Evolutionary conservation across 23 red algal species (phyloP).

Genomic region (Gracilaria domingensis): DNA sequence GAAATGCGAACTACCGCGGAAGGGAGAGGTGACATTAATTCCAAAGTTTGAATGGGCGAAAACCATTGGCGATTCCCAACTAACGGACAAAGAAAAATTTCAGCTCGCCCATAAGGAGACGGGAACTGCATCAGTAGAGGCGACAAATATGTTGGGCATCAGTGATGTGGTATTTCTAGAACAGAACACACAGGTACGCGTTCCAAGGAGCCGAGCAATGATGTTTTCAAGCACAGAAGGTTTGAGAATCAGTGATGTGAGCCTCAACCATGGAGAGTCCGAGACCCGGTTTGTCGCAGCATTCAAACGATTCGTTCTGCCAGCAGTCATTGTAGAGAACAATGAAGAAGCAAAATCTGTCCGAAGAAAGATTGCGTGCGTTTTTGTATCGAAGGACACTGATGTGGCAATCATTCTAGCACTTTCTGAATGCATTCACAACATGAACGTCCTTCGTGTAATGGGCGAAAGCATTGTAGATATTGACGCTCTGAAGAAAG

Average conservation of each 20-base stretch:
- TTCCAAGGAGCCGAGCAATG: not conserved
- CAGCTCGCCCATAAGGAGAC: too few species aligned
- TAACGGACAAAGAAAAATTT: too few species aligned
- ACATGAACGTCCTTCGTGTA: not conserved
- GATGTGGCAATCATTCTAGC: constrained; percentile 32
- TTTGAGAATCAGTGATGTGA: not conserved
- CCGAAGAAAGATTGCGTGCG: not conserved
- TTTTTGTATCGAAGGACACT: constrained; percentile 28
- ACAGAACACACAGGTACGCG: not conserved
- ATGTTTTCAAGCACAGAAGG: not conserved
- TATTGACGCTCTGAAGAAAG: not conserved
- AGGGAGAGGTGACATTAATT: constrained; percentile 9
- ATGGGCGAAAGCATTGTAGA: not conserved
- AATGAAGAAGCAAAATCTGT: not conserved
- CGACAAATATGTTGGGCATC: too few species aligned
- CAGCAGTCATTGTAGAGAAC: not conserved
- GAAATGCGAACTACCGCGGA: not conserved
- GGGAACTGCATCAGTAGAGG: too few species aligned
- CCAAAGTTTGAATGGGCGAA: not conserved
- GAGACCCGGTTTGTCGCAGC: constrained; percentile 26
- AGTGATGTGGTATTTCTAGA: not conserved
- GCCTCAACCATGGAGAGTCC: constrained; percentile 15
- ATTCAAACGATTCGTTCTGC: constrained; percentile 15
- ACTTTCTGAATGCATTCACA: not conserved
- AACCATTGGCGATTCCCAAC: too few species aligned